Conservation (phyloP, 2,329 filamentous ascomycete species). For the Emericellopsis atlantica region DNA sequence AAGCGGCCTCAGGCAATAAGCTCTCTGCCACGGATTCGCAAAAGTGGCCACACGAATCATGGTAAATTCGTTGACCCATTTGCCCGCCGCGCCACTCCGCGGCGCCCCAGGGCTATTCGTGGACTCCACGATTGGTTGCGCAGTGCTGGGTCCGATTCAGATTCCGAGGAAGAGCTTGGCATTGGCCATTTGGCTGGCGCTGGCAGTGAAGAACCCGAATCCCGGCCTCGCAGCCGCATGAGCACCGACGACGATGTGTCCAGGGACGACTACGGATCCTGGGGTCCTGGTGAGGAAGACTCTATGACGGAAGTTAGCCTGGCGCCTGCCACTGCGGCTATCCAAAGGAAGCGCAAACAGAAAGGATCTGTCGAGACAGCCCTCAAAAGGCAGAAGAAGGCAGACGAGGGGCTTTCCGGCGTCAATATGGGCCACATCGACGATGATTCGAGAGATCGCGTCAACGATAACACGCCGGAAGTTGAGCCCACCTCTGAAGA, state of each 20-base stretch:
- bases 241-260: constrained; percentile 45
- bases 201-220: constrained; percentile 80
- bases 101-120: constrained; percentile 39
- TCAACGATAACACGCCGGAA: constrained; percentile 29
- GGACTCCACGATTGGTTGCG: constrained; percentile 65
- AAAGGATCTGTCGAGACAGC: constrained; percentile 52
- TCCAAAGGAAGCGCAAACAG: constrained; percentile 61
- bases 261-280: constrained; percentile 34
- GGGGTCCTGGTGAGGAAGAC: constrained; percentile 44
- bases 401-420: constrained; percentile 66
- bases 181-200: constrained; percentile 44
- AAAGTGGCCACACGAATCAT: constrained; percentile 42
- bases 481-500: constrained; percentile 12
- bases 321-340: constrained; percentile 18
- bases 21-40: constrained; percentile 63
- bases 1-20: constrained; percentile 47
- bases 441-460: constrained; percentile 29
- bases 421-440: constrained; percentile 43
- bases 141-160: constrained; percentile 55
- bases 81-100: constrained; percentile 47
- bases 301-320: constrained; percentile 64
- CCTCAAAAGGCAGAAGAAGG: constrained; percentile 70
- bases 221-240: constrained; percentile 65
- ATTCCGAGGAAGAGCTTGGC: constrained; percentile 73
- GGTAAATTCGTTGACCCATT: constrained; percentile 55